phyloP scores from a whole-genome alignment of 75 land plant species.

The Pinus taeda region DNA sequence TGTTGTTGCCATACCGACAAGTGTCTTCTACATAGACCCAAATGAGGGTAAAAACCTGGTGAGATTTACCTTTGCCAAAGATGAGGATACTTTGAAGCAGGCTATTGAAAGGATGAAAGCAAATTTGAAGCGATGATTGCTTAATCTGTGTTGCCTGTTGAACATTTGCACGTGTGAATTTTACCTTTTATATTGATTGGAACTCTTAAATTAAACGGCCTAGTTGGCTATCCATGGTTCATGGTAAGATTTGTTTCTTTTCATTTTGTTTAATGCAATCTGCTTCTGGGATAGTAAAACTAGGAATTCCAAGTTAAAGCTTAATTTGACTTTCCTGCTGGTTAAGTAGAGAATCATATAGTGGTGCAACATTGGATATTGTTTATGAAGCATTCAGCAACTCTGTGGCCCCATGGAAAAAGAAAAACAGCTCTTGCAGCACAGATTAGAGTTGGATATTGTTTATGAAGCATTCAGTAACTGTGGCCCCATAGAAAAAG shows the following conservation, averaged over 20 bases:
- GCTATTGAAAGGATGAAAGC: slow-evolving; percentile 83
- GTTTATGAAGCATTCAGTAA: too few species aligned
- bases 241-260: neutral
- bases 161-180: neutral
- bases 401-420: too few species aligned
- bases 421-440: too few species aligned
- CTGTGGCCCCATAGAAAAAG: too few species aligned
- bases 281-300: neutral
- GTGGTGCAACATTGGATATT: too few species aligned
- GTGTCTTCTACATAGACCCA: slow-evolving; percentile 90
- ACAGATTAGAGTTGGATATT: too few species aligned
- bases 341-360: too few species aligned
- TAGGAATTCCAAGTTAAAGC: too few species aligned
- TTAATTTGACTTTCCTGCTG: too few species aligned
- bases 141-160: neutral
- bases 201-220: neutral
- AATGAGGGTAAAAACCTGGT: slow-evolving; percentile 92
- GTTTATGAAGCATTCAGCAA: too few species aligned
- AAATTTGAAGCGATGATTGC: slow-evolving; percentile 36
- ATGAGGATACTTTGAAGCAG: slow-evolving; percentile 70
- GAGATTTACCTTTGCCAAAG: slow-evolving; percentile 96
- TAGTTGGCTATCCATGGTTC: neutral
- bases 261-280: neutral
- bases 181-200: neutral
- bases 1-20: slow-evolving; percentile 97